Base-by-base conservation (phyloP, 768 basidiomycete species). In the Leccinum variicolor region DNA sequence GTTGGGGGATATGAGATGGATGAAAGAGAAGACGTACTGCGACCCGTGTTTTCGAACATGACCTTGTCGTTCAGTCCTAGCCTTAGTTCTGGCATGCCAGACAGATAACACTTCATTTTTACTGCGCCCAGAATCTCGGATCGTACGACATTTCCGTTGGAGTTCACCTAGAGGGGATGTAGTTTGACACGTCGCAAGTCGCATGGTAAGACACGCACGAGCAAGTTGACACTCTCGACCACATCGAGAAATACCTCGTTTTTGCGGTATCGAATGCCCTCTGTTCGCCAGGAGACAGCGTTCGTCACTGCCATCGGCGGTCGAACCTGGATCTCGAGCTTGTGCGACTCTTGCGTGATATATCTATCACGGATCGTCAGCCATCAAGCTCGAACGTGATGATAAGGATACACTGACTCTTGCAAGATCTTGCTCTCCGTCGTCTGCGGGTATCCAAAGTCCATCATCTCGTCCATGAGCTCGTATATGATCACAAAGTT, bases 401-500 rank as follows among this genome's bases (percentile, higher is more conserved):
- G 0, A n/a, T 8, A 13, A 2, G 15, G 29, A 31, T 8, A 46
- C 28, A 77, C 86, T 66, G 61, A 92, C 88, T 98, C 96, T 75
- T 98, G 96, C 52, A 98, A 75, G 65, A 98, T 99, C 81, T 99
- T 98, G 81, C 92, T 94, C 77, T 99, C 97, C 15, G 97, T 98
- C 43, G 96, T 99, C 74, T 98, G 97, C 0, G 97, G 96, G 71
- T 89, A 98, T 8, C 97, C 97, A 75, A 97, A 99, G 77, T 99
- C 97, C 94, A 98, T 98, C 93, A 98, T 98, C 79, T 99, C 97
- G 67, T 98, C 96, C 79, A 99, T 83, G 54, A 98, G 84, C 71
- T 98, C 96, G 73, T 97, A 99, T 52, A 99, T 97, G 70, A 99
- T 97, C 41, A 99, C 97, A 69, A 99, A 99, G 69, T 99, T 99